Conservation (phyloP, 345 rosid species). For the Hibiscus tridactylites region DNA sequence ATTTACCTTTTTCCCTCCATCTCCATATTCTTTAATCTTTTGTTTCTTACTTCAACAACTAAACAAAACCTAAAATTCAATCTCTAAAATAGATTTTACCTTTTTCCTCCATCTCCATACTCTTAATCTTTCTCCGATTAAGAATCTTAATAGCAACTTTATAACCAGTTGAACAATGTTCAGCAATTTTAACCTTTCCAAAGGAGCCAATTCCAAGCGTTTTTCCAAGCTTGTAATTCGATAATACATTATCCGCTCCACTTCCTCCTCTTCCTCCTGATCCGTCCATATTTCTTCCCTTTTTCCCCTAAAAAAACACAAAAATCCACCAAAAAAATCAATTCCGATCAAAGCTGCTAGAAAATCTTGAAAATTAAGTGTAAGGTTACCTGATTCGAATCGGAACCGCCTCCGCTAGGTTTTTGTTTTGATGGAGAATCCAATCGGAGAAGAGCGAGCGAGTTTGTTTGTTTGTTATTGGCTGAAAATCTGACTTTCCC, state of each 20-base stretch:
- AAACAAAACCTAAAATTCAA: too few species aligned
- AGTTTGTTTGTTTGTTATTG: background rate
- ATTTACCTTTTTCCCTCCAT: slow-evolving; percentile 91
- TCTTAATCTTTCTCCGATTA: slow-evolving; percentile 69
- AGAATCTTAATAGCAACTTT: slow-evolving; percentile 95
- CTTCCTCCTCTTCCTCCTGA: slow-evolving; percentile 36
- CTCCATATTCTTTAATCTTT: slow-evolving; percentile 36
- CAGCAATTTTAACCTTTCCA: slow-evolving; percentile 90
- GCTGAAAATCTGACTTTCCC: background rate
- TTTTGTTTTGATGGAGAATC: background rate
- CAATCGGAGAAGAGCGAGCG: background rate
- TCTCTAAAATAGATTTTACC: slow-evolving; percentile 25
- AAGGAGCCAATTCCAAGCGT: slow-evolving; percentile 90
- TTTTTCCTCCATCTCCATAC: slow-evolving; percentile 85
- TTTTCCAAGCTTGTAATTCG: slow-evolving; percentile 73
- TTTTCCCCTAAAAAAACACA: background rate
- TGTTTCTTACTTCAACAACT: too few species aligned
- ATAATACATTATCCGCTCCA: slow-evolving; percentile 44
- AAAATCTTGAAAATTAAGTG: too few species aligned
- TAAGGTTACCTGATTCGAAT: background rate
- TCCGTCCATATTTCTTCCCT: slow-evolving; percentile 42
- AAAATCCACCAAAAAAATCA: background rate
- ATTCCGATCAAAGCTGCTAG: background rate
- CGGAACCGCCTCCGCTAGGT: background rate
- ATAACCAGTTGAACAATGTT: slow-evolving; percentile 70